phyloP scores from a whole-genome alignment of 352 stramenopile species.

The Phytopythium chamaehyphon region DNA sequence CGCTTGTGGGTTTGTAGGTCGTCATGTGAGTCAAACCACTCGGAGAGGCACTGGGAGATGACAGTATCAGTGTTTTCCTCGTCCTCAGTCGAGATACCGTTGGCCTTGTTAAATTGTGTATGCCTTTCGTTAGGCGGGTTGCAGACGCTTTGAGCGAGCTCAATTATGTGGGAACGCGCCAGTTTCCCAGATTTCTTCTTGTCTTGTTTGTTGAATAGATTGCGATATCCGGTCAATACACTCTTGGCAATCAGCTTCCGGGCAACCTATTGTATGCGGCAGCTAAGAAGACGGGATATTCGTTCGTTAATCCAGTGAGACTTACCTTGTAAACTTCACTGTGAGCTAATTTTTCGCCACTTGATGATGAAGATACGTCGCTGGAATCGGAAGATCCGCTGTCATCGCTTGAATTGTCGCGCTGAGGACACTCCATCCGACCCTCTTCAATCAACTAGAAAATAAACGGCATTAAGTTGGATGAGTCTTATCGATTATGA shows the following conservation, averaged over 20 bases:
- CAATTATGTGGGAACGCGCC: constrained; percentile 32
- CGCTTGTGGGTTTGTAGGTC: constrained; percentile 36
- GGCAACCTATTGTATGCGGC: not conserved
- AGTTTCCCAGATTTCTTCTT: constrained; percentile 30
- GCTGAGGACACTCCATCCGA: constrained; percentile 18
- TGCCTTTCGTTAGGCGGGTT: not conserved
- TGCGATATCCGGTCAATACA: constrained; percentile 26
- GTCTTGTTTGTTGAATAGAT: constrained; percentile 35
- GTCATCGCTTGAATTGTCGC: constrained; percentile 23
- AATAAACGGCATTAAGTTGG: not conserved
- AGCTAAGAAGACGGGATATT: not conserved
- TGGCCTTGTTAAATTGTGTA: not conserved
- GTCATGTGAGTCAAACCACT: constrained; percentile 55
- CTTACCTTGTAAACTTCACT: constrained; percentile 16
- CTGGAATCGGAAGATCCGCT: constrained; percentile 16
- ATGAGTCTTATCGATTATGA: not conserved
- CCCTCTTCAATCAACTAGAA: constrained; percentile 61
- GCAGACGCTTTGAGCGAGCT: constrained; percentile 29
- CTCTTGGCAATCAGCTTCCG: constrained; percentile 20
- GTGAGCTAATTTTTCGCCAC: constrained; percentile 2
- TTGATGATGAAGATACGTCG: constrained; percentile 18
- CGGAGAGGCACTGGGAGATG: constrained; percentile 16
- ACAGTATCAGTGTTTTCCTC: not conserved
- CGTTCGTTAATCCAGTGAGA: not conserved
- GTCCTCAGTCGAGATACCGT: not conserved